Evolutionary conservation across 2,329 filamentous ascomycete genomes (phyloP), one percentile per base, ranked within the genome.

Genomic region (Cryphonectria naterciae): DNA sequence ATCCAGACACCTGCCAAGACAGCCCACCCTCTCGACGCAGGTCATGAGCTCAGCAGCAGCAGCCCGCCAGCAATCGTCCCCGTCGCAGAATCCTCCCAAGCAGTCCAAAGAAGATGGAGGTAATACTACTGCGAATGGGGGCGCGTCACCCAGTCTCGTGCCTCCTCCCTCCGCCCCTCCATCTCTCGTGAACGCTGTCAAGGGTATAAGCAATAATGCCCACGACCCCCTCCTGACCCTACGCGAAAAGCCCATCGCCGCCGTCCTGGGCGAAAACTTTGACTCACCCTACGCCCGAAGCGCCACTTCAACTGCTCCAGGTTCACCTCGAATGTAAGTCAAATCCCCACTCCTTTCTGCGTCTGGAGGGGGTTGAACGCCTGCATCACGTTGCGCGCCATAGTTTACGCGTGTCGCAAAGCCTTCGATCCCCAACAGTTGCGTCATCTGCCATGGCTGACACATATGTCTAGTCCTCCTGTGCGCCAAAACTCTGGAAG

Each of bases 401-500:
- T 28, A 19, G n/a, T 64, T 39, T 15, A 10, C 62, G 58, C 17
- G 46, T 15, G 61, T 22, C 41, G 35, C 56, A 67, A 28, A 49
- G 54, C 19, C 60, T 69, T 68, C 41, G 39, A 63, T 61, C 63
- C 74, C 74, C 39, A 10, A 11, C 25, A 56, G 7, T 68, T 56
- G 35, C 52, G 52, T 68, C 69, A 69, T 74, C 73, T 74, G 78
- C 76, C 28, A 19, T 68, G 56, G 67, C 58, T 58, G 17, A 63
- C 63, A 62, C 46, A 13, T 60, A 13, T 60, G 62, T 70, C 68
- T 66, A 93, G 92, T 76, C 88, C 88, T 65, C 90, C 92, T 1
- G 80, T 91, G 72, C 85, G 92, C 77, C 91, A 92, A 77, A 93
- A 91, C 76, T 96, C 93, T 15, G 92, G 92, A 71, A 87, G 86